A percentile compares a stretch with the other conserved stretches of the same genome.
Conservation (phyloP, 1,139 yeast genomes). For the Kodamaea alishanica region DNA sequence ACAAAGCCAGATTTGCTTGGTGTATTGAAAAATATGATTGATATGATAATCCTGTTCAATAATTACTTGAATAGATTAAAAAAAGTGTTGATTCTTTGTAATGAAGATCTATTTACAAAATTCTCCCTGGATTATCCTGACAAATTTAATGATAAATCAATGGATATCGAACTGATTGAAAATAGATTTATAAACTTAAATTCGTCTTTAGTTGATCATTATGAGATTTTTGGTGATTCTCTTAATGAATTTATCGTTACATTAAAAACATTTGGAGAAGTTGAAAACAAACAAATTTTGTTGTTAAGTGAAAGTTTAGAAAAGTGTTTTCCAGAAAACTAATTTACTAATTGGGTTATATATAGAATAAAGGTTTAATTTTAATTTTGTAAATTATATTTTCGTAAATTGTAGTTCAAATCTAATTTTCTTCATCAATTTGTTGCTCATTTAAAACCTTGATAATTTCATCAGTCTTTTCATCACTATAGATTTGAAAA, state of each 20-base stretch:
- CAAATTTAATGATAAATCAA: conserved; percentile 34
- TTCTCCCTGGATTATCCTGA: conserved; percentile 39
- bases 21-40: conserved; percentile 43
- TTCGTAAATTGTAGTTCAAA: too few relatives aligned
- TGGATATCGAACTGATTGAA: conserved; percentile 36
- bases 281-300: conserved; percentile 57
- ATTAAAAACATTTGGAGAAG: conserved; percentile 56
- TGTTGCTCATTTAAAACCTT: conserved; percentile 70
- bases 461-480: conserved; percentile 79
- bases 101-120: conserved; percentile 41
- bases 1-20: conserved; percentile 57
- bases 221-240: conserved; percentile 52
- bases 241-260: conserved; percentile 53
- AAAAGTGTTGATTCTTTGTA: conserved; percentile 52
- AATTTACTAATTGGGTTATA: background rate
- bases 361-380: background rate
- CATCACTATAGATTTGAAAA: conserved; percentile 81
- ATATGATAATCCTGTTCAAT: conserved; percentile 51
- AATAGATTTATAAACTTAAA: conserved; percentile 46
- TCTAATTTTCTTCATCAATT: conserved; percentile 30
- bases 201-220: conserved; percentile 48
- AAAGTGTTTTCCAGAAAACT: conserved; percentile 30
- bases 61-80: conserved; percentile 53
- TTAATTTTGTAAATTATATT: too few relatives aligned
- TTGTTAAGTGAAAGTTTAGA: conserved; percentile 54